Evolutionary conservation across 2,329 filamentous ascomycete genomes (phyloP), one percentile per base, ranked within the genome.

Genomic region (Hypomyces rosellus): DNA sequence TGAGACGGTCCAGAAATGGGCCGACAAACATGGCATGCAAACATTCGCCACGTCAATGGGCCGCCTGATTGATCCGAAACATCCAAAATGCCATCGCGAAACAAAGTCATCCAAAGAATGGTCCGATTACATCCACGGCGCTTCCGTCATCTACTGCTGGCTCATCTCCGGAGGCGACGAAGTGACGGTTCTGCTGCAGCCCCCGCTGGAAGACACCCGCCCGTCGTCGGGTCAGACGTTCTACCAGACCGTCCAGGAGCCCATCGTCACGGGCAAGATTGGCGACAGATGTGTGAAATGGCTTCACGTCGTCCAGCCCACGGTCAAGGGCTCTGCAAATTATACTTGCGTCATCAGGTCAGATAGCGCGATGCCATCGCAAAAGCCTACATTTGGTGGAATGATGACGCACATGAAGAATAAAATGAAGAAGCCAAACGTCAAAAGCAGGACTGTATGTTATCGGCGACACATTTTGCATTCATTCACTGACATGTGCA

Each of bases 41-140:
- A 59, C 56, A n/a, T 25, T 61, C 8, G 54, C 50, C 5, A 59
- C 49, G 1, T 49, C 55, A 0, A 54, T 61, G 34, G 57, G 58
- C 12, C 53, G 50, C 3, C 40, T 58, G 9, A 45, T 55, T 2
- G n/a, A 54, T 16, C 33, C 7, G 4, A 36, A 44, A 15, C 36
- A 51, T 14, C 43, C 38, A 3, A 44, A 36, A 1, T 55, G 39
- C 7, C 33, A 12, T 2, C 9, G 44, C 5, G 39, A 13, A 8
- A 33, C 7, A 12, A 51, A 50, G 16, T 1, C 0, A 8, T 0
- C 20, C 0, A 42, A 49, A 9, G 6, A 20, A n/a, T 46, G 51
- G 48, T 46, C 38, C 15, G 34, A 39, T 15, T 59, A 54, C 16
- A 56, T 61, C 5, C 48, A 55, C 34, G 58, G 58, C 1, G 58